phyloP scores from a whole-genome alignment of 148 eudicot genomes.

The Drosera capensis region DNA sequence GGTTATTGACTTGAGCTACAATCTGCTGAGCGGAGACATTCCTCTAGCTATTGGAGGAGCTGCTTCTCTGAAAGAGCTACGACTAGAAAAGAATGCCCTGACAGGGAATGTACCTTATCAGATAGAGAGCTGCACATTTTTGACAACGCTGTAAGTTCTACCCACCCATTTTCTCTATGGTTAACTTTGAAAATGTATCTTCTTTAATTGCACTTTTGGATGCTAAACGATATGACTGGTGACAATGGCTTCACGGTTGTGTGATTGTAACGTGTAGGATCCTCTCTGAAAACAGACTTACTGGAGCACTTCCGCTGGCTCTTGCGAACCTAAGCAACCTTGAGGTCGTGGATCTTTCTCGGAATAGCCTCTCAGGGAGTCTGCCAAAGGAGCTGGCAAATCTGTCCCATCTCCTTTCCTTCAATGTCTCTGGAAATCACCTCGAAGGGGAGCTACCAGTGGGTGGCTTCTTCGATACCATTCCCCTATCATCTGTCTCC shows the following conservation, averaged over 20 bases:
- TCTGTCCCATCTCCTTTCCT: conserved; percentile 47
- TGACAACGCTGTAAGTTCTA: conserved; percentile 66
- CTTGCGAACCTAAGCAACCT: conserved; percentile 45
- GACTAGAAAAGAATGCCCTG: conserved; percentile 37
- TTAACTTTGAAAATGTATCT: background rate
- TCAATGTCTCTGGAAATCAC: conserved; percentile 64
- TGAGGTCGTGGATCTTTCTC: conserved; percentile 52
- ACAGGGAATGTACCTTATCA: conserved; percentile 47
- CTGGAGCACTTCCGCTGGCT: conserved; percentile 44
- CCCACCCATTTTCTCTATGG: conserved; percentile 3
- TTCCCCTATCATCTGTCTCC: conserved; percentile 56
- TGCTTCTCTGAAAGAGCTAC: conserved; percentile 30
- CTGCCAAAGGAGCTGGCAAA: conserved; percentile 65
- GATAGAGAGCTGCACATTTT: conserved; percentile 49
- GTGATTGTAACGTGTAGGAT: conserved; percentile 32
- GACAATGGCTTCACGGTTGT: too few relatives aligned
- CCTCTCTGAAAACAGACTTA: conserved; percentile 53
- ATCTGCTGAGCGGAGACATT: conserved; percentile 51
- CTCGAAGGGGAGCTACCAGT: conserved; percentile 75
- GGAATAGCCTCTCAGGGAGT: conserved; percentile 47
- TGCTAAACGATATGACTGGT: background rate
- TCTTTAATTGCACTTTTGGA: background rate
- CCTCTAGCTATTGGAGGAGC: conserved; percentile 48
- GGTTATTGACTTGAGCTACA: conserved; percentile 59
- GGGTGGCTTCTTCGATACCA: conserved; percentile 70